Conservation (phyloP, 179 eudicot species). For the Nepenthes alata region DNA sequence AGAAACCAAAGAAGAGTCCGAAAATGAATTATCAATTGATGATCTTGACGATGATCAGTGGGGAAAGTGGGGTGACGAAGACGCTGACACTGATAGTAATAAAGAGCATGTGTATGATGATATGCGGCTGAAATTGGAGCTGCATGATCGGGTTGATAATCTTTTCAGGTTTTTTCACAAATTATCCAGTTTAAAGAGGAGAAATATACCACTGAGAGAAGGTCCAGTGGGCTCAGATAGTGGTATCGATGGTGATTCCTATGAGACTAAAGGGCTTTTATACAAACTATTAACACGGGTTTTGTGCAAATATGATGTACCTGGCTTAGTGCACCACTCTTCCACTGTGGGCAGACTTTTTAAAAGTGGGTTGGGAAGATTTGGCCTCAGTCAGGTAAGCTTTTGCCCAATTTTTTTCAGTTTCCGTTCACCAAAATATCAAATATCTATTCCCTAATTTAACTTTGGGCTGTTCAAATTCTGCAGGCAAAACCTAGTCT, state of each 20-base stretch:
- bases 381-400: conserved; percentile 90
- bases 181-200: conserved; percentile 47
- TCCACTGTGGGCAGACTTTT: conserved; percentile 91
- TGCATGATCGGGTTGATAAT: conserved; percentile 80
- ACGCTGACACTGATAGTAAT: conserved; percentile 32
- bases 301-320: conserved; percentile 54
- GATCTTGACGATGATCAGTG: conserved; percentile 84
- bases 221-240: conserved; percentile 33
- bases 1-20: conserved; percentile 30
- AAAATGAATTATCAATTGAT: conserved; percentile 25
- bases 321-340: conserved; percentile 93
- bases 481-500: conserved; percentile 86
- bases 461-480: conserved; percentile 12
- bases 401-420: background rate
- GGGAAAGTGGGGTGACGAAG: conserved; percentile 94
- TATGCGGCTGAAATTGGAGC: conserved; percentile 82
- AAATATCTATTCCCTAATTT: conserved; percentile 2
- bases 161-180: conserved; percentile 83
- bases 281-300: conserved; percentile 52
- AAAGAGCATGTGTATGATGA: conserved; percentile 61
- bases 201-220: conserved; percentile 35
- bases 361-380: conserved; percentile 91
- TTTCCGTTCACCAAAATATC: background rate
- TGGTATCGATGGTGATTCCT: conserved; percentile 39
- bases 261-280: conserved; percentile 58